Evolutionary conservation across 2,329 filamentous ascomycete genomes (phyloP), one percentile per base, ranked within the genome.

Genomic region (Elsinoe fawcettii): DNA sequence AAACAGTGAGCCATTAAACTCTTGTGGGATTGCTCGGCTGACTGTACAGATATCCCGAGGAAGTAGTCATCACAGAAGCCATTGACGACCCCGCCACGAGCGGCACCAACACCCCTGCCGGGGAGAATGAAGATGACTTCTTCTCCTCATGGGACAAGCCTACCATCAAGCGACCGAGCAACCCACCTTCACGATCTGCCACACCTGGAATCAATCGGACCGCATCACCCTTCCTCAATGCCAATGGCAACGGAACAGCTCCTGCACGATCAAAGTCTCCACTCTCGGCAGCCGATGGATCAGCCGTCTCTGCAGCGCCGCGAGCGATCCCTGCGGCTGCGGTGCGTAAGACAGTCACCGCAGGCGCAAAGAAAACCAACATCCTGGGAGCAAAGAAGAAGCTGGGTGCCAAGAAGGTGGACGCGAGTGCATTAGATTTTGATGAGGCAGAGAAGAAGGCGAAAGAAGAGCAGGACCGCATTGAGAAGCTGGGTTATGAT

Each of bases 71-170:
- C 63, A 87, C 84, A 58, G 93, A 97, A 66, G 77, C 81, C 30
- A 74, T 75, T 57, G 78, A 80, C 61, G 80, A 84, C 55, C 76
- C 75, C 22, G 76, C 80, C 51, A 75, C 75, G 55, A 85, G 89
- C 60, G 85, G 82, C 63, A 78, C 83, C 36, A 83, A 80, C 63
- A 95, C 90, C 9, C 88, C 91, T n/a, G 81, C 87, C 46, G 87
- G 84, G 63, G 90, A 96, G 64, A 79, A 82, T 20, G 85, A 86
- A 18, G 91, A 96, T 67, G 93, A 97, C 71, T 99, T 99, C 79
- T 99, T 99, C 75, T 96, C 92, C 8, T 96, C 90, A 0, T 99
- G 92, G 93, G 93, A 97, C 69, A 96, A 97, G 76, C 93, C 93
- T 20, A 83, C 90, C 3, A 95, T 99, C 75, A 99, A 97, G 80